A percentile compares a stretch with the other conserved stretches of the same genome.
Evolutionary conservation across 768 basidiomycete species (phyloP).

Genomic region (Suillus decipiens): DNA sequence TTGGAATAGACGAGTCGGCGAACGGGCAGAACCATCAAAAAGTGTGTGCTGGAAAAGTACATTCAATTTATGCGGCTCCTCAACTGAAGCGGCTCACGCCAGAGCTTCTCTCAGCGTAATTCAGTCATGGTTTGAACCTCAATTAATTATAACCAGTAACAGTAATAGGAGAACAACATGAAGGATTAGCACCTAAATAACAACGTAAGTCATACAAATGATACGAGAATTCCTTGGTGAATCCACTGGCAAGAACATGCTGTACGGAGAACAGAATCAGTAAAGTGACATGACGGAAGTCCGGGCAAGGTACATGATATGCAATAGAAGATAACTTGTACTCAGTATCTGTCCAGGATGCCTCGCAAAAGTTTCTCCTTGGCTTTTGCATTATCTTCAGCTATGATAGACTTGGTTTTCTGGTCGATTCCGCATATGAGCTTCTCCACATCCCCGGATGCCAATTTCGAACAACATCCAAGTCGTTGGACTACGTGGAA

Average conservation of each 20-base stretch:
- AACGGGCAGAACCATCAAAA: not conserved
- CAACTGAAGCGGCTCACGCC: not conserved
- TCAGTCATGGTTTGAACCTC: not conserved
- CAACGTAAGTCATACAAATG: not conserved
- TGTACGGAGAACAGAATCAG: not conserved
- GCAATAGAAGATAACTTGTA: not conserved
- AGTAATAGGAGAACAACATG: not conserved
- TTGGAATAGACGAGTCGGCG: not conserved
- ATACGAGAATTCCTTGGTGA: not conserved
- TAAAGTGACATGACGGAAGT: constrained; percentile 4
- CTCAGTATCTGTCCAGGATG: constrained; percentile 35
- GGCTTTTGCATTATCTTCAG: constrained; percentile 34
- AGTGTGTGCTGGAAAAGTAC: not conserved
- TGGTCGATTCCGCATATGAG: constrained; percentile 55
- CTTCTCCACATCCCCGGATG: constrained; percentile 55
- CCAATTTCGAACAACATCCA: constrained; percentile 40
- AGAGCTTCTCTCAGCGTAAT: not conserved
- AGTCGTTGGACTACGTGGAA: constrained; percentile 44
- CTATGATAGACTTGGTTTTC: constrained; percentile 43
- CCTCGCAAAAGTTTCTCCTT: constrained; percentile 37
- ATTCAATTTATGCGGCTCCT: not conserved
- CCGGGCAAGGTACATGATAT: not conserved
- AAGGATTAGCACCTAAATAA: not conserved
- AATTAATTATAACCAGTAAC: not conserved
- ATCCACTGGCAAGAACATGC: not conserved